phyloP scores from a whole-genome alignment of 2,329 filamentous ascomycete genomes.

The Sporothrix curviconia region DNA sequence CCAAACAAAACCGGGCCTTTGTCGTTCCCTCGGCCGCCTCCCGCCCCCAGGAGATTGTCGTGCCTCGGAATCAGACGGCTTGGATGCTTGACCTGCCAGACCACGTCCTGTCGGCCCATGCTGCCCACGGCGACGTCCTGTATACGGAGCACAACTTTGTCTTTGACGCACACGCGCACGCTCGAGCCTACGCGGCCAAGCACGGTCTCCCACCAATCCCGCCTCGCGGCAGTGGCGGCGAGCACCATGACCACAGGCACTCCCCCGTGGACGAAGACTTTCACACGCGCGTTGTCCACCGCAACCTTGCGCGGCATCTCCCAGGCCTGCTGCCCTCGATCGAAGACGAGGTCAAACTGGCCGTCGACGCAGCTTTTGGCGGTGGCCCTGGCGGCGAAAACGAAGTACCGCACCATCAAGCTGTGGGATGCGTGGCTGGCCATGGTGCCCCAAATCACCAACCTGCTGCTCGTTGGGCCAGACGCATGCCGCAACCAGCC shows the following conservation, averaged over 20 bases:
- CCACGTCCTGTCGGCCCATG: constrained; percentile 33
- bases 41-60: constrained; percentile 37
- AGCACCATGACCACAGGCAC: not conserved
- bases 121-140: constrained; percentile 40
- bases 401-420: constrained; percentile 34
- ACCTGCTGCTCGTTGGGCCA: constrained; percentile 36
- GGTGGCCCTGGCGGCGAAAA: not conserved
- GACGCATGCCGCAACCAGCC: constrained; percentile 34
- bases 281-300: constrained; percentile 37
- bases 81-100: constrained; percentile 46
- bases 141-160: constrained; percentile 39
- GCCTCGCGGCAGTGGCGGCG: not conserved
- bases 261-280: constrained; percentile 28
- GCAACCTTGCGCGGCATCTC: constrained; percentile 37
- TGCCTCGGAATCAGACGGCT: constrained; percentile 36
- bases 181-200: not conserved
- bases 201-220: not conserved
- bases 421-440: constrained; percentile 39
- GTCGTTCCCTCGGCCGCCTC: constrained; percentile 36
- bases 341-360: constrained; percentile 34
- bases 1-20: constrained; percentile 35
- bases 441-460: constrained; percentile 38
- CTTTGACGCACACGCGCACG: constrained; percentile 25
- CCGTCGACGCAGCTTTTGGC: constrained; percentile 30
- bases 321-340: constrained; percentile 34